Evolutionary conservation across 2,329 filamentous ascomycete species (phyloP).

Genomic region (Hymenoscyphus infarciens): DNA sequence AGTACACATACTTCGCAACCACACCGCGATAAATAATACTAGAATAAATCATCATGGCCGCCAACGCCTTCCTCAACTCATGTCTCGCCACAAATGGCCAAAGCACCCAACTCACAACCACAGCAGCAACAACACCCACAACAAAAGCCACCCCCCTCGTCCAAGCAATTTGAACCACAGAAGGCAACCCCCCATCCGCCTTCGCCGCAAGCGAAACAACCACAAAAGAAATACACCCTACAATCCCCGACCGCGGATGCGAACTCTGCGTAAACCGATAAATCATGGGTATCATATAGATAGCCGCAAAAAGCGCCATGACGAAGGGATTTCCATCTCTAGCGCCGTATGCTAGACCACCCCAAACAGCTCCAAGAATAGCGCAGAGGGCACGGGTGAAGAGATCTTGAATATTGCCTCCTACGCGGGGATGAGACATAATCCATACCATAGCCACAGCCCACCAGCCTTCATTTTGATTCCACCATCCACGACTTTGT

Average conservation of each 20-base stretch:
- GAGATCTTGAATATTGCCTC: slow-evolving; percentile 56
- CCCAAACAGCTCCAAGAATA: slow-evolving; percentile 53
- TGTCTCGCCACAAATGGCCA: slow-evolving; percentile 61
- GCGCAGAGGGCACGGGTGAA: slow-evolving; percentile 48
- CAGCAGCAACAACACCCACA: slow-evolving; percentile 50
- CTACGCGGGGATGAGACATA: slow-evolving; percentile 51
- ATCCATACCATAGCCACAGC: slow-evolving; percentile 55
- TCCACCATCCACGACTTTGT: slow-evolving; percentile 49
- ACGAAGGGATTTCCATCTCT: slow-evolving; percentile 52
- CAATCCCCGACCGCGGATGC: slow-evolving; percentile 55
- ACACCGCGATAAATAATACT: slow-evolving; percentile 53
- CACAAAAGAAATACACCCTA: slow-evolving; percentile 55
- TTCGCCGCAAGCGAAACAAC: slow-evolving; percentile 46
- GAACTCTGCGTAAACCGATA: slow-evolving; percentile 53
- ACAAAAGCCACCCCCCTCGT: slow-evolving; percentile 49
- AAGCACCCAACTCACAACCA: slow-evolving; percentile 55
- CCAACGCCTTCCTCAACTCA: slow-evolving; percentile 52
- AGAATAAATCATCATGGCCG: slow-evolving; percentile 55
- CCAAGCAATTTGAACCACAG: slow-evolving; percentile 42
- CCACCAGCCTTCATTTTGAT: slow-evolving; percentile 55
- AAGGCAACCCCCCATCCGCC: slow-evolving; percentile 32
- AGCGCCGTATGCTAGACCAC: slow-evolving; percentile 48
- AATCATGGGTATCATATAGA: slow-evolving; percentile 59
- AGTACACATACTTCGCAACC: slow-evolving; percentile 56
- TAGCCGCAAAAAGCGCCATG: slow-evolving; percentile 50